Conservation (phyloP, 2,329 filamentous ascomycete species). For the Fusarium sp. region DNA sequence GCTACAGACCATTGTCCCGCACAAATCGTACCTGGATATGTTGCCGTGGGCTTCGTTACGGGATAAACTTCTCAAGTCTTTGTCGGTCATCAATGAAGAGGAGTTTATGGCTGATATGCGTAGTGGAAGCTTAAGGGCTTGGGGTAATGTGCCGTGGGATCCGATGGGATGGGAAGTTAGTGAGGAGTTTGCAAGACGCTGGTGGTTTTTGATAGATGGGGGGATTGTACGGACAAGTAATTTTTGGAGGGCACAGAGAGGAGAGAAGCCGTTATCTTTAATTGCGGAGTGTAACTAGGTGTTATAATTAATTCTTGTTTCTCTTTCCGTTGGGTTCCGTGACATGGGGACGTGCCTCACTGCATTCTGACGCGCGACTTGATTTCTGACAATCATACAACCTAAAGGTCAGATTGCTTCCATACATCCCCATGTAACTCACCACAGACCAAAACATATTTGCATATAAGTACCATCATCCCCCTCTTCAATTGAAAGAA, state of each 20-base stretch:
- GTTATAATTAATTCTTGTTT: neutral
- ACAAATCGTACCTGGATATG: constrained; percentile 26
- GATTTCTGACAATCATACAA: neutral
- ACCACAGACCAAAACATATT: neutral
- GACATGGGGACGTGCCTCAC: neutral
- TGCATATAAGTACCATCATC: neutral
- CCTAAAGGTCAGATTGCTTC: neutral
- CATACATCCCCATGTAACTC: neutral
- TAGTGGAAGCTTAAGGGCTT: neutral
- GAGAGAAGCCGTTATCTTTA: neutral
- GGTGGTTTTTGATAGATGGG: constrained; percentile 38
- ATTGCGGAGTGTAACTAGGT: neutral
- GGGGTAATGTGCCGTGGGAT: constrained; percentile 37
- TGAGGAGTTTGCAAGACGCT: constrained; percentile 49
- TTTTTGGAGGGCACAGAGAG: constrained; percentile 30
- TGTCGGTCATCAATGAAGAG: constrained; percentile 11
- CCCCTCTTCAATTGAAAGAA: fast-evolving
- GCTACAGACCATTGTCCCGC: constrained; percentile 17
- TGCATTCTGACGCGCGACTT: neutral
- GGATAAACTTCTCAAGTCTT: constrained; percentile 21
- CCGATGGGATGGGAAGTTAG: constrained; percentile 59
- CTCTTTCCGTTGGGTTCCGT: neutral
- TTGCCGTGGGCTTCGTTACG: constrained; percentile 24
- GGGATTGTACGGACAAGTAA: constrained; percentile 17
- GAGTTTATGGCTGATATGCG: constrained; percentile 14